phyloP scores from a whole-genome alignment of 1,139 yeast species.

The Tardiomyces digboiensis region DNA sequence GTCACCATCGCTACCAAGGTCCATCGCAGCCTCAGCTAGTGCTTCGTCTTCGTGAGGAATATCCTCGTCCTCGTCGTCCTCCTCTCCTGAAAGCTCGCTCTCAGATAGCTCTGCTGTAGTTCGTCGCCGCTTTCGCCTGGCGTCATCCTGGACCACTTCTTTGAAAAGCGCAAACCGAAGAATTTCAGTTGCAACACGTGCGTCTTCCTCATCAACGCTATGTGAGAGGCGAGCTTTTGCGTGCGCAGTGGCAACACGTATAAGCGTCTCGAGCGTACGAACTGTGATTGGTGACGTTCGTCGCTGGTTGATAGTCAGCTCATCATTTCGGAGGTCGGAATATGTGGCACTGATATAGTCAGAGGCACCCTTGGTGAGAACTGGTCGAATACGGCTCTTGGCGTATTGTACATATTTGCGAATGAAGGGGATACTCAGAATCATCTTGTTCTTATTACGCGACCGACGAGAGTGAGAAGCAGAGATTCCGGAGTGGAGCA shows the following conservation, averaged over 20 bases:
- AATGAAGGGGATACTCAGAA: constrained; percentile 75
- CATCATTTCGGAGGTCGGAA: constrained; percentile 76
- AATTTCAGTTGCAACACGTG: constrained; percentile 77
- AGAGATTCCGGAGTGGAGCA: constrained; percentile 71
- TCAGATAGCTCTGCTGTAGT: constrained; percentile 4
- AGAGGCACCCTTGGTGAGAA: constrained; percentile 67
- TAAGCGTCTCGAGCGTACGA: constrained; percentile 92
- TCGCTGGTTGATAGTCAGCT: constrained; percentile 57
- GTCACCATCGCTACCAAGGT: constrained; percentile 6
- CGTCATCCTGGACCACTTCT: constrained; percentile 40
- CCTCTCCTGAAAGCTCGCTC: constrained; percentile 2
- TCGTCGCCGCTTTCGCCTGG: constrained; percentile 17
- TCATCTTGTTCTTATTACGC: constrained; percentile 38
- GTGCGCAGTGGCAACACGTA: constrained; percentile 94
- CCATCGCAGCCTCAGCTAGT: constrained; percentile 11
- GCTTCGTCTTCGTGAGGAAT: constrained; percentile 6
- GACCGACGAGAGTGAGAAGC: constrained; percentile 6
- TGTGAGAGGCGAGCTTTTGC: constrained; percentile 86
- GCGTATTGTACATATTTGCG: constrained; percentile 93
- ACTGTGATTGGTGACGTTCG: constrained; percentile 96
- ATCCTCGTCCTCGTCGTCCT: constrained; percentile 6
- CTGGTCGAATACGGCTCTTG: constrained; percentile 80
- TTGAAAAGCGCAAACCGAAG: constrained; percentile 81
- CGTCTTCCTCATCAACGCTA: constrained; percentile 68
- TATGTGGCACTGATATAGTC: constrained; percentile 75